Base-by-base conservation (phyloP, 2,329 filamentous ascomycete species). In the Calycina marina region DNA sequence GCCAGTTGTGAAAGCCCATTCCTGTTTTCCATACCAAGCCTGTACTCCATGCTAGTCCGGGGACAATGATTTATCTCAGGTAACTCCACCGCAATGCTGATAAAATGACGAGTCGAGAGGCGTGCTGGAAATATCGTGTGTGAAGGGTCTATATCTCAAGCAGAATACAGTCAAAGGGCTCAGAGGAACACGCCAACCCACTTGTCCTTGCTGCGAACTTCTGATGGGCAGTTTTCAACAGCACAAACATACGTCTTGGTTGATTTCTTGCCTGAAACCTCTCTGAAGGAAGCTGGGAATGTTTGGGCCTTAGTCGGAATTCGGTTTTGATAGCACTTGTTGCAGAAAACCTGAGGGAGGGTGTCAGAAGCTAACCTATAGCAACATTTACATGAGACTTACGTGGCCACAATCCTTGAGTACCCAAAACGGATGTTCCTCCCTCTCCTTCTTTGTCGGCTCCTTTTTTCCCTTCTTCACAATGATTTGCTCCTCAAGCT, bases 371-470 rank as follows among this genome's bases (percentile, higher is more conserved):
- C n/a, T n/a, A n/a, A n/a, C n/a, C n/a, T n/a, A n/a, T n/a, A n/a
- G n/a, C n/a, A n/a, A n/a, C n/a, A n/a, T n/a, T n/a, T n/a, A n/a
- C n/a, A n/a, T n/a, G n/a, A n/a, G 25, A 63, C 70, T 55, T 67
- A 96, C 90, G 60, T 98, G 90, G 42, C 90, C 90, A 53, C 90
- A 98, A 31, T 68, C 68, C 56, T 86, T 93, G 20, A 90, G 67
- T 1, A 90, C 78, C 85, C 86, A 96, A 40, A 96, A 88, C 47
- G 93, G 80, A 50, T 82, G 76, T 56, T 93, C 85, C 18, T 61
- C 52, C 16, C 68, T 62, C 14, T 65, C 62, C 34, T 65, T 54
- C 34, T 36, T 52, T 14, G 64, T 67, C 5, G 61, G 56, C 13
- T 64, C 59, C 46, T 67, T 73, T 12, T 59, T 55, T 6, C 41